Percentiles rank a stretch among this genome's conserved stretches.
Evolutionary conservation across 2,329 filamentous ascomycete species (phyloP).

Genomic region (Fusarium illudens): DNA sequence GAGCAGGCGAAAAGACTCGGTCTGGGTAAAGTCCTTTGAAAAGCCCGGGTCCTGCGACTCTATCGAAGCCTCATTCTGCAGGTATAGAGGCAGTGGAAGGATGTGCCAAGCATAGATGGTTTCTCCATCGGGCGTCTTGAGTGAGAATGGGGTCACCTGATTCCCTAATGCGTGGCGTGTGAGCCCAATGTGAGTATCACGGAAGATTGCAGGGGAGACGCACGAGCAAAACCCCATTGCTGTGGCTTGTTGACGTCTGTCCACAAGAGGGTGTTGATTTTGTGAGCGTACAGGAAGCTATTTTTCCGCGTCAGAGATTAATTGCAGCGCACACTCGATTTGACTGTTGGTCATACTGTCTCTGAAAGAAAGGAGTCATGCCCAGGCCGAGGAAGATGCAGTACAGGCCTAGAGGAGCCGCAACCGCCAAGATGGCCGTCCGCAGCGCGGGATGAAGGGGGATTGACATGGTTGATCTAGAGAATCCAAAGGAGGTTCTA

Average conservation of each 20-base stretch:
- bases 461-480: constrained; percentile 23
- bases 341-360: constrained; percentile 65
- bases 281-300: constrained; percentile 86
- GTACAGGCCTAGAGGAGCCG: constrained; percentile 70
- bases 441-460: constrained; percentile 37
- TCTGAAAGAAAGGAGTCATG: constrained; percentile 76
- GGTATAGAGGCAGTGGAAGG: constrained; percentile 79
- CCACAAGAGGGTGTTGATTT: constrained; percentile 76
- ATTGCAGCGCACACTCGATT: constrained; percentile 13
- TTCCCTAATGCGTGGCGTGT: constrained; percentile 64
- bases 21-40: constrained; percentile 62
- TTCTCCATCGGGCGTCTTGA: constrained; percentile 79
- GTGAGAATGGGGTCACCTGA: constrained; percentile 86
- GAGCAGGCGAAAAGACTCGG: constrained; percentile 68
- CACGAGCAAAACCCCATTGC: constrained; percentile 86
- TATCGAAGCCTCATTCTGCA: constrained; percentile 72
- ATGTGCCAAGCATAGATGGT: constrained; percentile 91
- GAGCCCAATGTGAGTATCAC: constrained; percentile 4
- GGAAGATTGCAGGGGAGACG: constrained; percentile 22
- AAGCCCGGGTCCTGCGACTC: constrained; percentile 60
- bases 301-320: constrained; percentile 24
- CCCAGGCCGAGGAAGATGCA: constrained; percentile 70
- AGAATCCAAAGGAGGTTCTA: neutral
- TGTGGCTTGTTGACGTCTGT: constrained; percentile 79
- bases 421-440: constrained; percentile 60